A percentile compares a stretch with the other conserved stretches of the same genome.
Evolutionary conservation across 139 green algal genomes (phyloP).

Genomic region (Raphidocelis subcapitata): DNA sequence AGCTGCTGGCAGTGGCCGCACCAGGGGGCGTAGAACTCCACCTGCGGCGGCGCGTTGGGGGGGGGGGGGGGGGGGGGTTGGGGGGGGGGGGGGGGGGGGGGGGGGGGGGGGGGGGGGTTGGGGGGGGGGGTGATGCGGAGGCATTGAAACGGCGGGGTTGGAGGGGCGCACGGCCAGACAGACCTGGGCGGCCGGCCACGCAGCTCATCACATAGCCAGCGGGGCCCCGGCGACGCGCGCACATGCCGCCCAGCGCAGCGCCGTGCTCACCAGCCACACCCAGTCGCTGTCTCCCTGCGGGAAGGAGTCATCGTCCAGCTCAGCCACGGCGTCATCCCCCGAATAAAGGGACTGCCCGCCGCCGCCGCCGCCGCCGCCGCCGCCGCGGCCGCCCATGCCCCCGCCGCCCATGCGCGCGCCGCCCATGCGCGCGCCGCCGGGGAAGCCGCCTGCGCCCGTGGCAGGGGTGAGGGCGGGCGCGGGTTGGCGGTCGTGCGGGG

Average conservation of each 20-base stretch:
- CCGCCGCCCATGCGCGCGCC: constrained; percentile 3
- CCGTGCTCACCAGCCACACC: constrained; percentile 52
- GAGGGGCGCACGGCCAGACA: too few species aligned
- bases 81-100: too few species aligned
- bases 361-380: constrained; percentile 6
- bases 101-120: too few species aligned
- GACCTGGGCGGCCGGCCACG: too few species aligned
- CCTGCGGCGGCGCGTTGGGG: constrained; percentile 9
- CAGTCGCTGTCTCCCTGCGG: constrained; percentile 46
- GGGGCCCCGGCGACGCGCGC: too few species aligned
- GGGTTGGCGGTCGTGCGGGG: too few species aligned
- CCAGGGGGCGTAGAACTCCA: constrained; percentile 71
- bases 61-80: too few species aligned
- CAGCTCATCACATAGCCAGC: too few species aligned
- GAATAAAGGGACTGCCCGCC: constrained; percentile 48
- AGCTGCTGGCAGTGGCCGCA: constrained; percentile 77
- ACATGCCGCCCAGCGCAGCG: too few species aligned
- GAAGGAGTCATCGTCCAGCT: constrained; percentile 52
- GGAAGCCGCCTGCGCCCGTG: constrained; percentile 21
- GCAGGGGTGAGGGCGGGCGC: background rate
- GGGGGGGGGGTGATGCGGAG: too few species aligned
- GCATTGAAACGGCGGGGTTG: too few species aligned
- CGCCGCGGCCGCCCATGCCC: constrained; percentile 25
- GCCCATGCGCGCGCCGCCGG: constrained; percentile 26
- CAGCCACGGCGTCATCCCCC: constrained; percentile 44